Evolutionary conservation across 768 basidiomycete genomes (phyloP).

Genomic region (Crassisporium funariophilum): DNA sequence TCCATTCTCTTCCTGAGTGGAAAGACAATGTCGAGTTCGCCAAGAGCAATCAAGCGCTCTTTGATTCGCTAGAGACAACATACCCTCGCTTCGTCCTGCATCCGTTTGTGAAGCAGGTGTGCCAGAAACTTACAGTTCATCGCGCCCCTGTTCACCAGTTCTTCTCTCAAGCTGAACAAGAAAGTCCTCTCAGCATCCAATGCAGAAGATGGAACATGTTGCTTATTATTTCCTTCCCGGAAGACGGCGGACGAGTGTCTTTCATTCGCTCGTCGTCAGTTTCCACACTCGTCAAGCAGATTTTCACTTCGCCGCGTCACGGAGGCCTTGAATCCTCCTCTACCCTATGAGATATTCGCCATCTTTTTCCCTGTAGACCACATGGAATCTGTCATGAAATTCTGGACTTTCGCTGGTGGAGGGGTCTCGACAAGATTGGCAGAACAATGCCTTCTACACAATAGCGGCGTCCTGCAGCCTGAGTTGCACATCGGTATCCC

Average conservation of each 20-base stretch:
- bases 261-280: background rate
- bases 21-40: background rate
- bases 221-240: background rate
- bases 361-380: background rate
- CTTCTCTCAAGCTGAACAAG: background rate
- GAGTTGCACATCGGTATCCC: background rate
- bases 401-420: background rate
- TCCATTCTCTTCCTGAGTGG: background rate
- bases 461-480: background rate
- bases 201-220: background rate
- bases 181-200: background rate
- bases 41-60: background rate
- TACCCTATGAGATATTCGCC: no score
- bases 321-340: background rate
- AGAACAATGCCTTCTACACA: background rate
- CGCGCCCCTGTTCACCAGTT: background rate
- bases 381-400: background rate
- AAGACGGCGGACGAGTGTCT: background rate
- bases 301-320: background rate
- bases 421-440: background rate
- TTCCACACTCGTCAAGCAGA: background rate
- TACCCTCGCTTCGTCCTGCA: background rate
- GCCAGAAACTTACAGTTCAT: background rate
- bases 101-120: background rate
- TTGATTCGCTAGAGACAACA: background rate